phyloP scores from a whole-genome alignment of 768 basidiomycete species.

The Pleurotus eryngii region DNA sequence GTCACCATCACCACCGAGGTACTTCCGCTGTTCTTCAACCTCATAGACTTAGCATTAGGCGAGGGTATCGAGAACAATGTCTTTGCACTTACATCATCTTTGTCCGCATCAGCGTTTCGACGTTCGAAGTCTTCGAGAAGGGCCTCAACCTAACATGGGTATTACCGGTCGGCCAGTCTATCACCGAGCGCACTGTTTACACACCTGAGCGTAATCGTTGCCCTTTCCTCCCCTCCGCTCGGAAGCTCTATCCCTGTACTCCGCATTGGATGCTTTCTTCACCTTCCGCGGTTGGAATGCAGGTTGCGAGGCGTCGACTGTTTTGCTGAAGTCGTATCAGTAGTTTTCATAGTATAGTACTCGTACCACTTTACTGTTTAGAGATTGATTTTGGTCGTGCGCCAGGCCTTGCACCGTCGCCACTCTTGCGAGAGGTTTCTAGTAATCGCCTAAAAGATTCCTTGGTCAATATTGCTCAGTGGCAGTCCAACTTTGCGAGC shows the following conservation, averaged over 20 bases:
- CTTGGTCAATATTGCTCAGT: constrained; percentile 5
- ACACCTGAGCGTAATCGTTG: constrained; percentile 72
- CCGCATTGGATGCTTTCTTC: constrained; percentile 40
- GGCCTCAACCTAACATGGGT: constrained; percentile 61
- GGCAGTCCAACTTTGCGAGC: not conserved
- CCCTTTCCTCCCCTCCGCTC: constrained; percentile 66
- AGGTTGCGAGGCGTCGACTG: constrained; percentile 49
- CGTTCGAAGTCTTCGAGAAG: constrained; percentile 80
- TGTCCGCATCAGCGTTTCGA: constrained; percentile 52
- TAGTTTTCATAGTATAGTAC: too few relatives aligned
- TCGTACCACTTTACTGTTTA: too few relatives aligned
- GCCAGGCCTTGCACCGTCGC: too few relatives aligned
- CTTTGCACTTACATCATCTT: constrained; percentile 45
- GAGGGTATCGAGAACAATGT: not conserved
- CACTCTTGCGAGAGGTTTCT: not conserved
- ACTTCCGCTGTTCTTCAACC: constrained; percentile 72
- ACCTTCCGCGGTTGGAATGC: constrained; percentile 82
- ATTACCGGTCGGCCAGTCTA: too few relatives aligned
- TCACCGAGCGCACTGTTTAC: constrained; percentile 7
- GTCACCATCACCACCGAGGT: constrained; percentile 81
- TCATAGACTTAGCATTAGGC: constrained; percentile 21
- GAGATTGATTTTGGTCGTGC: too few relatives aligned
- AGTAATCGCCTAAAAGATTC: constrained; percentile 4
- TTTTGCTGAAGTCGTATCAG: constrained; percentile 32
- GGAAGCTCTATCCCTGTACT: constrained; percentile 74